These are phyloP conservation scores for Jamesozyma lodderae DNA, from an alignment of 805 yeast genomes.

Conservation along the genomic window DNA sequence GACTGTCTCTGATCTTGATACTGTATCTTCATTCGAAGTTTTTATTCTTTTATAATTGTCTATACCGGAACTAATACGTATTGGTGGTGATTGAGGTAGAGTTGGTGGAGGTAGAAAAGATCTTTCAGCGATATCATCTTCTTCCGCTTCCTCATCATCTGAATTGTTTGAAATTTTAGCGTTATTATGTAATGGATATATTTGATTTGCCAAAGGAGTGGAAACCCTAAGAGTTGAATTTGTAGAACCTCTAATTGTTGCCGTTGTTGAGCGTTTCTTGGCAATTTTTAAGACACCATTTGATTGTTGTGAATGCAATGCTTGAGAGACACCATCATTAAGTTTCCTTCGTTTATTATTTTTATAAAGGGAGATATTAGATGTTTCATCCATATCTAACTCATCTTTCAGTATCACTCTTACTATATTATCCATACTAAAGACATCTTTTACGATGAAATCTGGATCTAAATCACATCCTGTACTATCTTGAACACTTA, in stretches of 20 bases:
- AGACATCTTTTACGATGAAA: constrained; percentile 54
- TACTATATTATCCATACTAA: constrained; percentile 41
- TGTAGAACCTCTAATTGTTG: constrained; percentile 6
- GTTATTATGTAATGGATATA: constrained; percentile 27
- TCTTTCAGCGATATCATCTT: constrained; percentile 27
- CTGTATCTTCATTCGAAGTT: constrained; percentile 30
- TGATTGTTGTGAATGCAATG: constrained; percentile 3
- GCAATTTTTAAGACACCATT: constrained; percentile 16
- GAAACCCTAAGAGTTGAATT: constrained; percentile 26
- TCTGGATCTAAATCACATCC: constrained; percentile 78
- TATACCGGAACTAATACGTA: constrained; percentile 30
- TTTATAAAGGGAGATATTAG: constrained; percentile 20
- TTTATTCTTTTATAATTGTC: constrained; percentile 27
- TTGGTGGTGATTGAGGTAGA: constrained; percentile 32
- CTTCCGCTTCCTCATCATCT: constrained; percentile 27
- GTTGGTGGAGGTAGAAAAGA: constrained; percentile 32
- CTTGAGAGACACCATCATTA: constrained; percentile 11
- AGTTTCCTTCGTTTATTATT: constrained; percentile 19
- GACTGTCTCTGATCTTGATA: constrained; percentile 31
- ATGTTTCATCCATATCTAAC: constrained; percentile 22
- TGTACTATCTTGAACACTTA: constrained; percentile 56
- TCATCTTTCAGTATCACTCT: constrained; percentile 39
- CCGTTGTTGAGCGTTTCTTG: constrained; percentile 15
- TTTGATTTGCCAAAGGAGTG: constrained; percentile 35
- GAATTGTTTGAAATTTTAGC: constrained; percentile 8